Evolutionary conservation across 257 asterid genomes (phyloP).

Genomic region (Gentiana straminea): DNA sequence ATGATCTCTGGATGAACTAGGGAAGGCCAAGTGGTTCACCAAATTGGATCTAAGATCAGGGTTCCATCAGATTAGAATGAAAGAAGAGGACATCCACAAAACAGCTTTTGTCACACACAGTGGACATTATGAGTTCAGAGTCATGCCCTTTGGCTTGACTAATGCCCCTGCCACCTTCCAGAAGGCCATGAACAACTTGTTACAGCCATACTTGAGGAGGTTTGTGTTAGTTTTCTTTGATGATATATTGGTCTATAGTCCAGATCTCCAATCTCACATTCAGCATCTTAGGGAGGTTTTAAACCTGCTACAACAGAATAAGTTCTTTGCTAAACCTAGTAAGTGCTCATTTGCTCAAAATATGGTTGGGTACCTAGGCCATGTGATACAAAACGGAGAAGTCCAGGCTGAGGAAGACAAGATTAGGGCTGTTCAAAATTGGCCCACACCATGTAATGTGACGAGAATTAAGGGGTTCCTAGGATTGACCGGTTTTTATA

Average conservation of each 20-base stretch:
- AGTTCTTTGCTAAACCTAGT: background rate
- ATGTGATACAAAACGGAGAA: background rate
- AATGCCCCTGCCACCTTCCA: background rate
- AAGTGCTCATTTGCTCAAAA: background rate
- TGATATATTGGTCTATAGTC: background rate
- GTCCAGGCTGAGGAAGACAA: background rate
- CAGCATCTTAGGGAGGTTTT: background rate
- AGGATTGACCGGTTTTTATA: background rate
- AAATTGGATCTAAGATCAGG: background rate
- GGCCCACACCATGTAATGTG: background rate
- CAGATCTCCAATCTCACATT: background rate
- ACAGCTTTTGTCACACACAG: background rate
- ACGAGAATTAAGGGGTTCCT: background rate
- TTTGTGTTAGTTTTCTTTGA: background rate
- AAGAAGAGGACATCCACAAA: background rate
- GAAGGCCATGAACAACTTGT: no score
- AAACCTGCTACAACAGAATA: background rate
- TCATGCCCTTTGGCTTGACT: slow-evolving; percentile 1
- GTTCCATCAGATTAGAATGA: background rate
- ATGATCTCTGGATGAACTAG: no score
- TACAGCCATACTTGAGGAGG: background rate
- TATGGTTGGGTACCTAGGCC: background rate
- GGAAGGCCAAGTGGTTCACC: background rate
- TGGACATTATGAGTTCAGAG: background rate
- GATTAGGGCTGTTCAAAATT: background rate